Conservation (phyloP, 2,329 filamentous ascomycete genomes). For the Arthrinium puccinioides region DNA sequence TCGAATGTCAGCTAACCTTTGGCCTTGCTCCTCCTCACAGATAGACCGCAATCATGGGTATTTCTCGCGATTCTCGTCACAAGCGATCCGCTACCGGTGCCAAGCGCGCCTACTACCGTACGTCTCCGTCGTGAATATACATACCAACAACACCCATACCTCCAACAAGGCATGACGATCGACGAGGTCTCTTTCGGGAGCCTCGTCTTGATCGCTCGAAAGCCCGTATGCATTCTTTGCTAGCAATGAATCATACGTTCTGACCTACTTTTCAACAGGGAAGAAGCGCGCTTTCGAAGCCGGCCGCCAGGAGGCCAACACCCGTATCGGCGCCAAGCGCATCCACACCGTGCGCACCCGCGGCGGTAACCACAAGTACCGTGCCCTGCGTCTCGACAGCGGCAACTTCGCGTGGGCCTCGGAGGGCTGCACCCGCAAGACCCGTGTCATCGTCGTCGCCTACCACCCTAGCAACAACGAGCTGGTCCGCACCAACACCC, state of each 20-base stretch:
- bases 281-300: conserved; percentile 99
- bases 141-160: conserved; percentile 3
- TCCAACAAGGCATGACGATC: conserved; percentile 2
- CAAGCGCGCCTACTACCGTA: conserved; percentile 90
- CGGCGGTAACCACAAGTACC: conserved; percentile 99
- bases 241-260: conserved; percentile 54
- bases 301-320: conserved; percentile 98
- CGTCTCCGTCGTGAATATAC: conserved; percentile 32
- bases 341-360: conserved; percentile 95
- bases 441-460: conserved; percentile 94
- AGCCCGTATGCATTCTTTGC: conserved; percentile 53
- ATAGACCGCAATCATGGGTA: conserved; percentile 91
- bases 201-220: conserved; percentile 34
- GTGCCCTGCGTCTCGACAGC: conserved; percentile 94
- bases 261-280: conserved; percentile 67
- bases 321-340: conserved; percentile 95
- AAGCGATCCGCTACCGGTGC: conserved; percentile 99
- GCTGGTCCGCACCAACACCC: conserved; percentile 99
- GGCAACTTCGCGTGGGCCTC: conserved; percentile 99
- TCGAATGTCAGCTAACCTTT: neutral
- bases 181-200: neutral
- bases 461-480: conserved; percentile 99
- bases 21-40: neutral
- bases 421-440: conserved; percentile 97
- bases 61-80: conserved; percentile 99